Percentiles rank a stretch among this genome's conserved stretches.
Conservation (phyloP, 768 basidiomycete species). For the Austroboletus eburneus region DNA sequence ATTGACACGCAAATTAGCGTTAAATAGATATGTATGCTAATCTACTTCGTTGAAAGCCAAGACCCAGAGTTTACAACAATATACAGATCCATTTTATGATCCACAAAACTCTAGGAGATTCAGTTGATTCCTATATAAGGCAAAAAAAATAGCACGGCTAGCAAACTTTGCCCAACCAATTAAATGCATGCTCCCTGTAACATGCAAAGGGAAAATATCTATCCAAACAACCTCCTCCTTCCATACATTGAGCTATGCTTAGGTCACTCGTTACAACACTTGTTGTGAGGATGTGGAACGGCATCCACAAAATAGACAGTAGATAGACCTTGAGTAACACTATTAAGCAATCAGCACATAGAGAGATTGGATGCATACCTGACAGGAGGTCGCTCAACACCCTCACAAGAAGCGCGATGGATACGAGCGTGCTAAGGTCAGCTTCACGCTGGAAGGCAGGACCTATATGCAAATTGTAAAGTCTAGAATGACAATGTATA, state of each 20-base stretch:
- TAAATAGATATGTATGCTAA: too few relatives aligned
- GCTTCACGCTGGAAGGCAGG: conserved; percentile 40
- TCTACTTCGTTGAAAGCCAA: too few relatives aligned
- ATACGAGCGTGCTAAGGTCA: conserved; percentile 54
- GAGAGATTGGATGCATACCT: conserved; percentile 34
- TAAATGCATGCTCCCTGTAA: neutral
- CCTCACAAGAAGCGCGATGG: conserved; percentile 73
- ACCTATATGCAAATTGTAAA: conserved; percentile 17
- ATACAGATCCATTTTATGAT: too few relatives aligned
- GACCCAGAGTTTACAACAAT: too few relatives aligned
- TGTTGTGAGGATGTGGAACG: conserved; percentile 63
- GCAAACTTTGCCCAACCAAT: too few relatives aligned
- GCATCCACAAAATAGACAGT: conserved; percentile 43
- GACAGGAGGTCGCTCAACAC: conserved; percentile 53
- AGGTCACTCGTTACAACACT: conserved; percentile 70
- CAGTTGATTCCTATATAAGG: too few relatives aligned
- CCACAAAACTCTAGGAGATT: too few relatives aligned
- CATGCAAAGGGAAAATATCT: conserved; percentile 8
- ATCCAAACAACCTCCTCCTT: conserved; percentile 39
- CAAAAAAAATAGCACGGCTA: too few relatives aligned
- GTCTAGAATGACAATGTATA: too few relatives aligned
- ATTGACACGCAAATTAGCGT: too few relatives aligned
- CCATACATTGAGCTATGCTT: conserved; percentile 66
- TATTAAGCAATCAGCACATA: neutral
- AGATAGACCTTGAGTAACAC: conserved; percentile 7